These are phyloP conservation scores for Dioscorea cayenensis DNA, from an alignment of 116 monocot genomes.

Conservation along the genomic window DNA sequence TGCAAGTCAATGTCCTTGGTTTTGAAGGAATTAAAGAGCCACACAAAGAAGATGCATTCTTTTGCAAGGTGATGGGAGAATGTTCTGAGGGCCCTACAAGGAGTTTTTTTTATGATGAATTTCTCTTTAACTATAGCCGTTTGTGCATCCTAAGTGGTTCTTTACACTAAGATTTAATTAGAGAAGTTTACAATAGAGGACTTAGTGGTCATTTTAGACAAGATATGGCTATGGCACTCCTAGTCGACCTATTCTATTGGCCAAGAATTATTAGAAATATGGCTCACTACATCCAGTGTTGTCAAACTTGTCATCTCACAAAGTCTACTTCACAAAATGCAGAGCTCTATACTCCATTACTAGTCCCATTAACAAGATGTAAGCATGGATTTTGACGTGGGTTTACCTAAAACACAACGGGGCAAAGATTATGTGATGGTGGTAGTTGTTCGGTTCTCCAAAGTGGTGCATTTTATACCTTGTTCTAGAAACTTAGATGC, in stretches of 20 bases:
- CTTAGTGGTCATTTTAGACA: slow-evolving; percentile 5
- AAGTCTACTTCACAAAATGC: background rate
- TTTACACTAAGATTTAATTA: background rate
- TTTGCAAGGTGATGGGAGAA: background rate
- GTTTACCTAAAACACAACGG: slow-evolving; percentile 3
- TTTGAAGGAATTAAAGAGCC: slow-evolving; percentile 1
- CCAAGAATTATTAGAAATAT: background rate
- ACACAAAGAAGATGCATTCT: background rate
- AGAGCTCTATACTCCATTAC: slow-evolving; percentile 4
- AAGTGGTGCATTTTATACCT: slow-evolving; percentile 10
- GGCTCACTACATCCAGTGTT: background rate
- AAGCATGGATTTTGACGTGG: slow-evolving; percentile 11
- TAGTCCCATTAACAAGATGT: background rate
- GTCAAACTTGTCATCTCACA: slow-evolving; percentile 4
- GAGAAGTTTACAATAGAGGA: background rate
- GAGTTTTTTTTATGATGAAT: background rate
- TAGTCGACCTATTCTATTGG: background rate
- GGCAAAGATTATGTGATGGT: slow-evolving; percentile 16
- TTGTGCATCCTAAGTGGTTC: slow-evolving; percentile 3
- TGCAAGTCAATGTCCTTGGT: background rate
- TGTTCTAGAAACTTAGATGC: too few relatives aligned
- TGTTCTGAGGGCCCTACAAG: background rate
- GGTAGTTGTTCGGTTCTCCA: slow-evolving; percentile 10
- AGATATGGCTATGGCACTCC: slow-evolving; percentile 1
- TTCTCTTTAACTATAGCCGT: background rate